A percentile compares a stretch with the other conserved stretches of the same genome.
Conservation (phyloP, 2,329 filamentous ascomycete genomes). For the Fulvia fulva region DNA sequence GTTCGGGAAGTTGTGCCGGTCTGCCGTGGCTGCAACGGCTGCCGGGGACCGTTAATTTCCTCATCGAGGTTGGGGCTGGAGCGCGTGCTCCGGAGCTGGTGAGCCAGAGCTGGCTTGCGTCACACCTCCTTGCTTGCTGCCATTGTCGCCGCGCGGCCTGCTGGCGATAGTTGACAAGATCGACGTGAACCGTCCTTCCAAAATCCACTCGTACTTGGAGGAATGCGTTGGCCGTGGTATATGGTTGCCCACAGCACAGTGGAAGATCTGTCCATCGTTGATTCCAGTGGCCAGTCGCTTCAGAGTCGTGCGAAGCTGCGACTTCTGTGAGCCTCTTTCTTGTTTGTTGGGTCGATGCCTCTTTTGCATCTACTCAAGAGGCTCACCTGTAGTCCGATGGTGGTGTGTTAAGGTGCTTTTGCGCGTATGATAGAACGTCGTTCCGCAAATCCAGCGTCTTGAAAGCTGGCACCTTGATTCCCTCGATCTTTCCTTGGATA, state of each 20-base stretch:
- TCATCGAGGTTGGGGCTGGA: neutral
- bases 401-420: constrained; percentile 21
- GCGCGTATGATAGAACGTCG: constrained; percentile 30
- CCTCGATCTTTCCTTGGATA: constrained; percentile 36
- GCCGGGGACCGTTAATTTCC: neutral
- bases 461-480: constrained; percentile 31
- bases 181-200: no score
- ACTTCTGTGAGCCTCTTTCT: neutral
- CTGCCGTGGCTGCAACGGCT: neutral
- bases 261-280: neutral
- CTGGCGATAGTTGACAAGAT: no score
- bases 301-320: constrained; percentile 5
- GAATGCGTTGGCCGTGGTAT: no score
- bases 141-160: no score
- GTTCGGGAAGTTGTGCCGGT: neutral
- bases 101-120: no score
- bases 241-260: no score
- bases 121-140: no score
- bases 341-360: neutral
- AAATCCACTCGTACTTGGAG: no score
- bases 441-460: constrained; percentile 28
- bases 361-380: neutral
- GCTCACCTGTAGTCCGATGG: constrained; percentile 21
- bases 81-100: no score
- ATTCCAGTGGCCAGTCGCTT: neutral